Percentiles rank a stretch among this genome's conserved stretches.
Evolutionary conservation across 2,329 filamentous ascomycete genomes (phyloP).

Genomic region (Trichophyton schoenleinii): DNA sequence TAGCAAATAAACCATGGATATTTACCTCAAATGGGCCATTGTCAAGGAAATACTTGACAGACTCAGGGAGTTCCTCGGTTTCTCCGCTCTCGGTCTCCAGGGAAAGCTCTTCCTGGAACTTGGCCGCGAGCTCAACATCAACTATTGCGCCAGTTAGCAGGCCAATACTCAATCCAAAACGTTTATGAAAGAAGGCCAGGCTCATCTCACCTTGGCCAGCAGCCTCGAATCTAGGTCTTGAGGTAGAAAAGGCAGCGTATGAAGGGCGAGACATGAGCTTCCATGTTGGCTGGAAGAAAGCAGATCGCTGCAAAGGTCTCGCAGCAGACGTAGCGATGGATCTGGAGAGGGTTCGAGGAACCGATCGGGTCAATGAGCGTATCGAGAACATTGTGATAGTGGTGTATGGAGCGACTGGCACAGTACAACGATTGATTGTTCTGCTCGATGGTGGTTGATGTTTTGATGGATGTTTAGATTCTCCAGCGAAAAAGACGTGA

Average conservation of each 20-base stretch:
- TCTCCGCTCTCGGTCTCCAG: constrained; percentile 74
- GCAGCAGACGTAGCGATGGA: constrained; percentile 41
- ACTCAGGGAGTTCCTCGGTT: constrained; percentile 57
- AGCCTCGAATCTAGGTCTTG: constrained; percentile 29
- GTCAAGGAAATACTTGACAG: constrained; percentile 77
- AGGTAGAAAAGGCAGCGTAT: constrained; percentile 38
- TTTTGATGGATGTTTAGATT: background rate
- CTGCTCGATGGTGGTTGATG: background rate
- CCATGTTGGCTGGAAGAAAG: constrained; percentile 39
- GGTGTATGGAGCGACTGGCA: background rate
- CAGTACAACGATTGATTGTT: background rate
- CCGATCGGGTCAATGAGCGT: constrained; percentile 51
- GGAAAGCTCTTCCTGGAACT: constrained; percentile 71
- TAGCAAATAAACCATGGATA: background rate
- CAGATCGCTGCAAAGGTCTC: constrained; percentile 36
- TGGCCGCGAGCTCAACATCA: constrained; percentile 70
- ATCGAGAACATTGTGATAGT: constrained; percentile 54
- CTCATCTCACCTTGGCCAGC: constrained; percentile 34
- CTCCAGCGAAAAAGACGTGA: background rate
- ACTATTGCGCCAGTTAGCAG: constrained; percentile 25
- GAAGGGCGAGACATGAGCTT: constrained; percentile 32
- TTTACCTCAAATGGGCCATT: constrained; percentile 68
- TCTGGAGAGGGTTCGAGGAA: constrained; percentile 52
- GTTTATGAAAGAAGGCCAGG: background rate
- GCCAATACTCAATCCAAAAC: background rate